phyloP scores from a whole-genome alignment of 176 grass and related monocot genomes.

The Oropetium thomaeum region DNA sequence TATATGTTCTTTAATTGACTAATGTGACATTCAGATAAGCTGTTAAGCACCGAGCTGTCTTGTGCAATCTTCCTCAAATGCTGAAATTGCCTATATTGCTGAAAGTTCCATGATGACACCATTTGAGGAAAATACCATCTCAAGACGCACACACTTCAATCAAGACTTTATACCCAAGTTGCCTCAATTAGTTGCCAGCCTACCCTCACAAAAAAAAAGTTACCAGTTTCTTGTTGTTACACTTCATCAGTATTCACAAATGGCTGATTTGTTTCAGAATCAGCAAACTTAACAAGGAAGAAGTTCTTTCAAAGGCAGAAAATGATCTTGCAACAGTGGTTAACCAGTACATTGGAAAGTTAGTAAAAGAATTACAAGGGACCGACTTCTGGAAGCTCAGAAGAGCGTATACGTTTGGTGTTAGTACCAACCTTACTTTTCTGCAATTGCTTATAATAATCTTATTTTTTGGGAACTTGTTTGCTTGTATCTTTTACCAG shows the following conservation, averaged over 20 bases:
- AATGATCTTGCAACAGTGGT: slow-evolving; percentile 81
- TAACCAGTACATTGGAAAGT: slow-evolving; percentile 70
- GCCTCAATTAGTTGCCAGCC: not conserved
- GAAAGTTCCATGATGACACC: not conserved
- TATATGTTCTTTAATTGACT: slow-evolving; percentile 7
- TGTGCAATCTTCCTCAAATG: not conserved
- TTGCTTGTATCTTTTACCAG: too few relatives aligned
- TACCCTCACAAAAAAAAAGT: too few relatives aligned
- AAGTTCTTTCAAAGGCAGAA: slow-evolving; percentile 87
- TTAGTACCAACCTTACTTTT: slow-evolving; percentile 39
- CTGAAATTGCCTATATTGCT: not conserved
- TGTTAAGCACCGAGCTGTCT: not conserved
- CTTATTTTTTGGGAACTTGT: not conserved
- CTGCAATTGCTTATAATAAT: slow-evolving; percentile 18
- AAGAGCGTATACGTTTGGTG: slow-evolving; percentile 88
- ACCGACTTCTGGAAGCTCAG: slow-evolving; percentile 99
- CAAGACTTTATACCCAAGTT: not conserved
- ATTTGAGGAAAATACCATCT: not conserved
- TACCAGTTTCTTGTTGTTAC: slow-evolving; percentile 20
- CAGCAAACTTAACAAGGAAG: slow-evolving; percentile 79
- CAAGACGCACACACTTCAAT: not conserved
- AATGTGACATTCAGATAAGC: not conserved
- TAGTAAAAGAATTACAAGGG: slow-evolving; percentile 90
- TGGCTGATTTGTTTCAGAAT: slow-evolving; percentile 59
- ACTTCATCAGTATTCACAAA: slow-evolving; percentile 28